Base-by-base conservation (phyloP, 2,329 filamentous ascomycete genomes). In the Lizonia empirigonia region DNA sequence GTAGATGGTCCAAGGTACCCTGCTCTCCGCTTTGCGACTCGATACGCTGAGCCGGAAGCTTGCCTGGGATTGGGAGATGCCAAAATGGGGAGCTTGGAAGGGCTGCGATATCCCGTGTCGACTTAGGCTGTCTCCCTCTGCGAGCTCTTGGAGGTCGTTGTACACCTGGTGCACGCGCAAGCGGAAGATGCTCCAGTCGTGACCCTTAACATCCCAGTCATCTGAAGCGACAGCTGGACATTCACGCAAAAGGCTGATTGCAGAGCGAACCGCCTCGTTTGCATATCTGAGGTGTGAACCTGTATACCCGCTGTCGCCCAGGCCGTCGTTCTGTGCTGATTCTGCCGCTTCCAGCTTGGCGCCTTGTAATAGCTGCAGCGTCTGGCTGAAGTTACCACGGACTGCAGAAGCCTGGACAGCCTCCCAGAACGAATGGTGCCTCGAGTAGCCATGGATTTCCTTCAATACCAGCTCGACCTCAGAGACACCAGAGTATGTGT, bases 1-100 rank as follows among this genome's bases (percentile, higher is more conserved):
- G 70, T 96, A 97, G 22, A 97, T 85, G 19, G 89, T 85, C 89
- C 90, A 96, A 0, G 92, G 93, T 26, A 97, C 87, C 61, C 87
- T 86, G 66, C 90, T 95, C 64, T 92, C 89, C 2, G 91, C 91
- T 73, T 88, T 89, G 39, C 82, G 78, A 44, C 77, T 90, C 70
- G 74, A 88, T 75, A 80, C 88, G 72, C 81, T 83, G 44, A 89
- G 85, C 5, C 86, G 85, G 64, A 77, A 85, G 72, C 61, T 84
- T 75, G 67, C 81, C 64, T 65, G 79, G 62, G 65, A 79, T 68
- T 65, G 76, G 60, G 29, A 69, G n/a, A 71, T 67, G 39, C 70
- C 70, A 52, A 73, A 74, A 32, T 71, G 63, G 9, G 65, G 62
- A 2, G 70, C 63, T 12, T 80, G 74, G 63, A 82, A 81, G 2